Percentiles rank a stretch among this genome's conserved stretches.
These are phyloP conservation scores for Phyllosticta paracitricarpa DNA, from an alignment of 2,329 filamentous ascomycete genomes.

Conservation along the genomic window DNA sequence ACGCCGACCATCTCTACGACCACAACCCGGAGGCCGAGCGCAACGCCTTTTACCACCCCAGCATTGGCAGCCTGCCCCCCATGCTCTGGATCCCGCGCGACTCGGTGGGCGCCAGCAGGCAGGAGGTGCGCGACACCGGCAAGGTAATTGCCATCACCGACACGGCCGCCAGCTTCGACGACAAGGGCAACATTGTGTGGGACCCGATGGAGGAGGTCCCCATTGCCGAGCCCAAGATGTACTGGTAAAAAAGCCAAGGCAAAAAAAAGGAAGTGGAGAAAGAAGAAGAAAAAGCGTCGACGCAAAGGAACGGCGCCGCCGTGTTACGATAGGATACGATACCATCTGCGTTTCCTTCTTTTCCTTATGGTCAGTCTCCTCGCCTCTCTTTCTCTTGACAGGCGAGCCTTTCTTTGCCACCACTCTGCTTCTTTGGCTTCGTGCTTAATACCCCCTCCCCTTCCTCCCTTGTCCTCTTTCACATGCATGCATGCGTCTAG, in stretches of 20 bases:
- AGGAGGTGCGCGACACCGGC: constrained; percentile 33
- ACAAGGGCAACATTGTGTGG: constrained; percentile 32
- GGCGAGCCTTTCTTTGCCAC: too few relatives aligned
- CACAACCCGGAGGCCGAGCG: constrained; percentile 22
- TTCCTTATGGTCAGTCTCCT: neutral
- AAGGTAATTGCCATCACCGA: constrained; percentile 31
- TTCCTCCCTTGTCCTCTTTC: too few relatives aligned
- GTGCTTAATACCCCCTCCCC: too few relatives aligned
- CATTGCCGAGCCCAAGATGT: constrained; percentile 10
- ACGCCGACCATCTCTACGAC: constrained; percentile 9
- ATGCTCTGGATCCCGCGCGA: constrained; percentile 39
- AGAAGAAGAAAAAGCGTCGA: neutral
- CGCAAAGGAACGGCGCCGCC: neutral
- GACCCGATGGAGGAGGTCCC: constrained; percentile 7
- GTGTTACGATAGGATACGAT: neutral
- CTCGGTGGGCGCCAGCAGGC: constrained; percentile 31
- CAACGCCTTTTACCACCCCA: constrained; percentile 36
- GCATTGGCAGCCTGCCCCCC: constrained; percentile 33
- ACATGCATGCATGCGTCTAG: too few relatives aligned
- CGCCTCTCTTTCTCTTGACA: too few relatives aligned
- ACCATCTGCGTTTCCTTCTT: neutral
- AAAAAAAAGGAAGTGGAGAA: neutral
- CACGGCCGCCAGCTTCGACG: constrained; percentile 35
- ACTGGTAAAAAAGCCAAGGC: neutral
- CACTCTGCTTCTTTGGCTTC: too few relatives aligned